Evolutionary conservation across 176 grass and related monocot genomes (phyloP).

Genomic region (Echinochloa phyllopogon): DNA sequence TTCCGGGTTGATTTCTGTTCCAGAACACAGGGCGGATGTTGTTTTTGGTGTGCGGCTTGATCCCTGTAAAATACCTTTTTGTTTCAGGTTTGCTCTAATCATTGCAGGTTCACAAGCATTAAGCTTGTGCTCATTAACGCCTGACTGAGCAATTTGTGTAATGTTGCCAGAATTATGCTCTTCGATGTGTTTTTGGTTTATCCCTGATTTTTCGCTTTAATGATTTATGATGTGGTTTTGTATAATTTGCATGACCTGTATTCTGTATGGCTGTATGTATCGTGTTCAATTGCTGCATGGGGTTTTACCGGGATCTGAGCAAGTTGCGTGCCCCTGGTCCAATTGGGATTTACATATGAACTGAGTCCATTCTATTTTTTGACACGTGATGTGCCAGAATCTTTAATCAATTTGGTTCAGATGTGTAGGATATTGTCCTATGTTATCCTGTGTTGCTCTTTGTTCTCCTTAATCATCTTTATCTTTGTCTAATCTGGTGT

Average conservation of each 20-base stretch:
- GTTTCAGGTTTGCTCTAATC: background rate
- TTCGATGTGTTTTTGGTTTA: background rate
- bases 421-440: background rate
- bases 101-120: no score
- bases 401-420: background rate
- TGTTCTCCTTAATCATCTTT: background rate
- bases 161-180: background rate
- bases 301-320: background rate
- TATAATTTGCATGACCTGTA: no score
- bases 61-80: background rate
- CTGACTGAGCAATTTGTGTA: background rate
- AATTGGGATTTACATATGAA: conserved; percentile 12
- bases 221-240: background rate
- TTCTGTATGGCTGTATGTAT: background rate
- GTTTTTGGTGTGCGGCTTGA: background rate
- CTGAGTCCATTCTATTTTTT: background rate
- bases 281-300: background rate
- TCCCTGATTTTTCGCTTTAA: background rate
- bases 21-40: conserved; percentile 9
- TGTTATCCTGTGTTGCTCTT: background rate
- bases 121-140: background rate
- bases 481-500: background rate
- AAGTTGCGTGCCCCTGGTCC: background rate
- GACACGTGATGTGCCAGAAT: background rate
- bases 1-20: conserved; percentile 2